phyloP scores from a whole-genome alignment of 2,329 filamentous ascomycete genomes.

The Pseudonectria buxi region DNA sequence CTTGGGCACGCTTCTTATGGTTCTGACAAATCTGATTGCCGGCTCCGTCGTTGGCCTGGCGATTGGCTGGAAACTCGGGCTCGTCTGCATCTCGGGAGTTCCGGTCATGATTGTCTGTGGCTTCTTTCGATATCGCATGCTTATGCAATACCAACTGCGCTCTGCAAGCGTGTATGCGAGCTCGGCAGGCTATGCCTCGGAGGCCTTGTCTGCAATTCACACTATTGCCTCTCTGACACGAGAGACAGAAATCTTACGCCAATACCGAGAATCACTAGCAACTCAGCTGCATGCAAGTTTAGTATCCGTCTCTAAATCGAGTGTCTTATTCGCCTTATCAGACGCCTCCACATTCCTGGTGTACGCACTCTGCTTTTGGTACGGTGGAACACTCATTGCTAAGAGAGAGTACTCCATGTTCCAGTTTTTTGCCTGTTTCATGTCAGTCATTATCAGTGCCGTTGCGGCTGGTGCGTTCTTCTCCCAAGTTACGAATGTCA shows the following conservation, averaged over 20 bases:
- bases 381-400: constrained; percentile 20
- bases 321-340: constrained; percentile 30
- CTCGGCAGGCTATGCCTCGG: constrained; percentile 40
- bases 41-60: constrained; percentile 23
- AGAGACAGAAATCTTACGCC: no score
- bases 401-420: constrained; percentile 28
- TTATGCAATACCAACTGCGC: no score
- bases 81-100: constrained; percentile 32
- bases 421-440: constrained; percentile 49
- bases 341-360: constrained; percentile 33
- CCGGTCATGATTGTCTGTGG: constrained; percentile 30
- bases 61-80: constrained; percentile 32
- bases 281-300: no score
- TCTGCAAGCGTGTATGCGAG: no score
- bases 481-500: no score
- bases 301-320: no score
- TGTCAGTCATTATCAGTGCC: constrained; percentile 44
- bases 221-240: no score
- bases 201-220: no score
- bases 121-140: constrained; percentile 47
- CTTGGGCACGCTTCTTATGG: constrained; percentile 22
- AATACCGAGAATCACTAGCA: no score
- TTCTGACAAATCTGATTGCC: constrained; percentile 23
- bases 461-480: no score
- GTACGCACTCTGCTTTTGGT: constrained; percentile 53